Conservation (phyloP, 345 rosid genomes). For the Eucalyptus guilfoylei region DNA sequence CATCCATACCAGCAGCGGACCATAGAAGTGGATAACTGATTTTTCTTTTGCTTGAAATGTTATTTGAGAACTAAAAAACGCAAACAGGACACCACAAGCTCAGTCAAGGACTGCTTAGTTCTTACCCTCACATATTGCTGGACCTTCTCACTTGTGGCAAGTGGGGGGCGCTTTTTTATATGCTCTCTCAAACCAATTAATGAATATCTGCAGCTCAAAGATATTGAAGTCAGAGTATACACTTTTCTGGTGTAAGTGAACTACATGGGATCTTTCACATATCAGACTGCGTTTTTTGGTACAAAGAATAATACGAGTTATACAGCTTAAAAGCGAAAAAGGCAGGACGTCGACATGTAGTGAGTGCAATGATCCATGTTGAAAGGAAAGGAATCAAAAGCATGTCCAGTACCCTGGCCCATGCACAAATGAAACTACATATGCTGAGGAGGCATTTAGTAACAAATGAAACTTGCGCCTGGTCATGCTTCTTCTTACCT, state of each 20-base stretch:
- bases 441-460: background rate
- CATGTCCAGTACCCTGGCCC: background rate
- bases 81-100: background rate
- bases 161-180: constrained; percentile 96
- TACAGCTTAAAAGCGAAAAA: background rate
- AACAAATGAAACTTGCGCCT: background rate
- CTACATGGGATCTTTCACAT: background rate
- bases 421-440: background rate
- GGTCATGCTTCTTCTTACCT: background rate
- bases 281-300: background rate
- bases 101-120: background rate
- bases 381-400: background rate
- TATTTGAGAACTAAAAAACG: background rate
- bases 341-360: background rate
- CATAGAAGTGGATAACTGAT: background rate
- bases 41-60: background rate
- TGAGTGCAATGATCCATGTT: background rate
- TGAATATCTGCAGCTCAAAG: constrained; percentile 47
- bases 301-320: background rate
- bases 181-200: constrained; percentile 77
- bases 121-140: constrained; percentile 93
- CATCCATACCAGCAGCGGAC: background rate
- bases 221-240: background rate
- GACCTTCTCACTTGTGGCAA: constrained; percentile 90
- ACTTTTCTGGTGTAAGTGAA: background rate